These are phyloP conservation scores for Nasturtium officinale DNA, from an alignment of 345 rosid species.

Conservation along the genomic window DNA sequence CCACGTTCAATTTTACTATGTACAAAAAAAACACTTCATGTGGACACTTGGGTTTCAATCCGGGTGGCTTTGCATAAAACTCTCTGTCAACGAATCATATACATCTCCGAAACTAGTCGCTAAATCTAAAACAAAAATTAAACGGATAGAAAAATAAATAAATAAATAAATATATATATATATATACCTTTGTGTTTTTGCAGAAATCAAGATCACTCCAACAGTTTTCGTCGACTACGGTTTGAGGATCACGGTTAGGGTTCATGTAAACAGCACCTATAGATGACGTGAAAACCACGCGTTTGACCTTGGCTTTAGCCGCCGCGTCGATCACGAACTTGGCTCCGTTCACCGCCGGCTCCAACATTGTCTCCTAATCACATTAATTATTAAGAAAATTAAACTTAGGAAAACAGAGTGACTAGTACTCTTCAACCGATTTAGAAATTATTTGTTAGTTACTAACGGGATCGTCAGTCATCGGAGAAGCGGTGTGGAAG, in stretches of 20 bases:
- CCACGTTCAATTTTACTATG: neutral
- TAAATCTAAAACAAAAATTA: no score
- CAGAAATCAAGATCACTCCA: slow-evolving; percentile 98
- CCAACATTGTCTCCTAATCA: slow-evolving; percentile 89
- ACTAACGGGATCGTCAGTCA: slow-evolving; percentile 94
- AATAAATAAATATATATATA: neutral
- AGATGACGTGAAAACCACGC: slow-evolving; percentile 92
- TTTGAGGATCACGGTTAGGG: slow-evolving; percentile 74
- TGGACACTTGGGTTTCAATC: neutral
- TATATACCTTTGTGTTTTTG: slow-evolving; percentile 83
- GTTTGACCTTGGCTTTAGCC: slow-evolving; percentile 75
- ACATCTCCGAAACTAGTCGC: neutral
- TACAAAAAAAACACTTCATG: neutral
- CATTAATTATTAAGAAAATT: neutral
- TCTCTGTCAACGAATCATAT: neutral
- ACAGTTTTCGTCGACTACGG: slow-evolving; percentile 81
- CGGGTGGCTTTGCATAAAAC: neutral
- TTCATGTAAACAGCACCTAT: slow-evolving; percentile 95
- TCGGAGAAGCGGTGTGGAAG: slow-evolving; percentile 93
- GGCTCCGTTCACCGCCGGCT: slow-evolving; percentile 91
- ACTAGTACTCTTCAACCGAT: neutral
- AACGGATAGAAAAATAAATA: neutral
- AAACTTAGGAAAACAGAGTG: neutral
- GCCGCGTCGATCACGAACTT: slow-evolving; percentile 82
- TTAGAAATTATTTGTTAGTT: neutral